Conservation (phyloP, 2,329 filamentous ascomycete genomes). For the Pseudofabraea citricarpa region DNA sequence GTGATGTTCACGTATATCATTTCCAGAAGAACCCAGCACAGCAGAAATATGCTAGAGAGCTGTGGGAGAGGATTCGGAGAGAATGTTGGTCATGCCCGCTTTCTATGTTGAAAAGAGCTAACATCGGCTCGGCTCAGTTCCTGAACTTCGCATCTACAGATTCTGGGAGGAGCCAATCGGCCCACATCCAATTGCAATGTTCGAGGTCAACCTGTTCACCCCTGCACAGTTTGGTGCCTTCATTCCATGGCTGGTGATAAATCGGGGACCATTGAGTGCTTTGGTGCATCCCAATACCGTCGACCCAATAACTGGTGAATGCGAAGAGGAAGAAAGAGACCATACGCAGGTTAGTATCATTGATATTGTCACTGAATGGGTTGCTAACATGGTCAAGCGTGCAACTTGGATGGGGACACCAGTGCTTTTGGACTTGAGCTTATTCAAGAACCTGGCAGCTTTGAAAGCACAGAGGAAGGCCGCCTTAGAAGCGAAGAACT, state of each 20-base stretch:
- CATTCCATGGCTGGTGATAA: conserved; percentile 76
- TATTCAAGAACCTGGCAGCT: conserved; percentile 34
- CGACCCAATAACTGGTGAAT: conserved; percentile 41
- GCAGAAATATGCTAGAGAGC: conserved; percentile 59
- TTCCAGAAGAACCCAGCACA: conserved; percentile 60
- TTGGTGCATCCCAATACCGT: conserved; percentile 80
- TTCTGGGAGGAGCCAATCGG: conserved; percentile 76
- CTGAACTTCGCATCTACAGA: conserved; percentile 76
- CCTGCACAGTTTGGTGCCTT: conserved; percentile 88
- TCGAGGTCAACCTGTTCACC: conserved; percentile 84
- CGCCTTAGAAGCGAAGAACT: neutral
- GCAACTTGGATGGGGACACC: conserved; percentile 73
- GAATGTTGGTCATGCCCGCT: conserved; percentile 60
- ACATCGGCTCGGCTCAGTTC: no score
- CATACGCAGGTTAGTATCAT: conserved; percentile 24
- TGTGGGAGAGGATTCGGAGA: conserved; percentile 73
- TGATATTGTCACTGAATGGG: conserved; percentile 22
- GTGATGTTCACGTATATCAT: conserved; percentile 84
- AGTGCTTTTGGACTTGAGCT: conserved; percentile 51
- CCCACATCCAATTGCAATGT: conserved; percentile 82
- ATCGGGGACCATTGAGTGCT: conserved; percentile 73
- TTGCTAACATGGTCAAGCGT: conserved; percentile 42
- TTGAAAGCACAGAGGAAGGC: conserved; percentile 2
- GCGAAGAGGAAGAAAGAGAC: conserved; percentile 25
- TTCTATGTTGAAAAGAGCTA: no score